Conservation (phyloP, 2,329 filamentous ascomycete genomes). For the Cadophora luteo-olivacea region DNA sequence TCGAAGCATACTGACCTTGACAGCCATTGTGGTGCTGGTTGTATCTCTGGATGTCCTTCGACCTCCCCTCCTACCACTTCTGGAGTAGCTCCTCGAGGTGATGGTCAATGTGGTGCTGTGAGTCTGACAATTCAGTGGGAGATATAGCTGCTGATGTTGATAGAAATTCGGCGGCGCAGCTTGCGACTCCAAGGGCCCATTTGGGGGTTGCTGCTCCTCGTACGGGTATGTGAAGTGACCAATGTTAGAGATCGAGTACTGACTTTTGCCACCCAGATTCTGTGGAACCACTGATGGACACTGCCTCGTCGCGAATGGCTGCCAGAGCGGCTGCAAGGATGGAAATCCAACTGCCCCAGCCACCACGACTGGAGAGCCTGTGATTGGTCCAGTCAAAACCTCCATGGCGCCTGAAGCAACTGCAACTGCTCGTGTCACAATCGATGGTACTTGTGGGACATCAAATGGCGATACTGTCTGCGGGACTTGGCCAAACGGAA, state of each 20-base stretch:
- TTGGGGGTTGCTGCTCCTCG: constrained; percentile 43
- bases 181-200: constrained; percentile 41
- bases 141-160: constrained; percentile 17
- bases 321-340: constrained; percentile 41
- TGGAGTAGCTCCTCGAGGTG: constrained; percentile 32
- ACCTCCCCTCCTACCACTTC: constrained; percentile 13
- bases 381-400: constrained; percentile 36
- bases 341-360: constrained; percentile 30
- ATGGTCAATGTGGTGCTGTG: constrained; percentile 42
- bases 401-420: constrained; percentile 36
- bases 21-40: constrained; percentile 47
- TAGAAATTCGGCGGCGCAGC: constrained; percentile 38
- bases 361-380: constrained; percentile 37
- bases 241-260: constrained; percentile 7
- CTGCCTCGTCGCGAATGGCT: constrained; percentile 40
- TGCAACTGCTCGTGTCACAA: constrained; percentile 49
- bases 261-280: constrained; percentile 31
- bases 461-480: constrained; percentile 56
- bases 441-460: constrained; percentile 60
- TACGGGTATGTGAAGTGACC: constrained; percentile 37
- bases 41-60: constrained; percentile 48
- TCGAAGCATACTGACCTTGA: constrained; percentile 17
- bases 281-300: constrained; percentile 39
- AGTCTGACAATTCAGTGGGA: neutral
- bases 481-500: constrained; percentile 57